A percentile compares a stretch with the other conserved stretches of the same genome.
phyloP scores from a whole-genome alignment of 2,329 filamentous ascomycete species.

The Sclerotinia nivalis region DNA sequence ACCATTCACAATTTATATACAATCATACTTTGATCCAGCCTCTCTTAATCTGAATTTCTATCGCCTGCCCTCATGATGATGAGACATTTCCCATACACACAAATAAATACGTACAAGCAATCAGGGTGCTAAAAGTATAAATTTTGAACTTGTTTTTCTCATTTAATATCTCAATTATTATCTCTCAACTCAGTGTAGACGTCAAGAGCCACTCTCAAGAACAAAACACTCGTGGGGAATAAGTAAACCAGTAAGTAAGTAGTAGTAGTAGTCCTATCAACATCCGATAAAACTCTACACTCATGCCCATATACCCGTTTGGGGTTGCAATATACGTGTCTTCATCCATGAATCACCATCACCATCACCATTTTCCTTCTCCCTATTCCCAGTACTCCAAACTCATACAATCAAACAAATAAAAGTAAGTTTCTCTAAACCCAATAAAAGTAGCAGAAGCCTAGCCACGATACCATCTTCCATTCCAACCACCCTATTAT shows the following conservation, averaged over 20 bases:
- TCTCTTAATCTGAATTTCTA: too few relatives aligned
- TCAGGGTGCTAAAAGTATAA: background rate
- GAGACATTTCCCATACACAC: too few relatives aligned
- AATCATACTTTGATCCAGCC: too few relatives aligned
- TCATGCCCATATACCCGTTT: background rate
- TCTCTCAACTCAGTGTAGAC: background rate
- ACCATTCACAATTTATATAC: too few relatives aligned
- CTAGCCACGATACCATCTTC: slow-evolving; percentile 3
- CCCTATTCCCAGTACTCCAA: slow-evolving; percentile 2
- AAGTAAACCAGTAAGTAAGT: slow-evolving; percentile 6
- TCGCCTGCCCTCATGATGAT: too few relatives aligned
- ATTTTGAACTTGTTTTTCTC: slow-evolving; percentile 16
- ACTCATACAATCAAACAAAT: slow-evolving; percentile 10
- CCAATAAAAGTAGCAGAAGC: slow-evolving; percentile 16
- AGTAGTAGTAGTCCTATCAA: slow-evolving; percentile 7
- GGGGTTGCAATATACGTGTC: background rate
- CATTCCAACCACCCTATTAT: background rate
- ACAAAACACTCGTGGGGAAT: background rate
- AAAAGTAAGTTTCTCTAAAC: slow-evolving; percentile 1
- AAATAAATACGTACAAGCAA: background rate
- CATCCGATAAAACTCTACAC: slow-evolving; percentile 5
- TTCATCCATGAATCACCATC: background rate
- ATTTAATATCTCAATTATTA: slow-evolving; percentile 1
- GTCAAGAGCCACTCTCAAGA: background rate
- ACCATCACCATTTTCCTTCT: background rate